These are phyloP conservation scores for Rosa multiflora DNA, from an alignment of 306 rosid species.

Conservation along the genomic window DNA sequence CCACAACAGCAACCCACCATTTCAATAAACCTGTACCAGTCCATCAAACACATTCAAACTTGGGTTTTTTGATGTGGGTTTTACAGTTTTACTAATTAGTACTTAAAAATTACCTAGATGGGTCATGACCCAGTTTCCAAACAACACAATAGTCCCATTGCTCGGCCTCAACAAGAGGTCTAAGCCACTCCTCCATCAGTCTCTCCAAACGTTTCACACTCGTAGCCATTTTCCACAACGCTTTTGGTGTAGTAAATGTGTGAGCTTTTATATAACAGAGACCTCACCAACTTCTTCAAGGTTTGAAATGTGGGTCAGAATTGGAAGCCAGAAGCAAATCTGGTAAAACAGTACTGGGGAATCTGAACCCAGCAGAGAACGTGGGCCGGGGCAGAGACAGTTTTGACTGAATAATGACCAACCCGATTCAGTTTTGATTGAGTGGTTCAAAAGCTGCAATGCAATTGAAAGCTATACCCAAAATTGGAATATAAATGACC, in stretches of 20 bases:
- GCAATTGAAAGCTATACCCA: background rate
- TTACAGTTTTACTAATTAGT: background rate
- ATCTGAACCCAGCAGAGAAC: constrained; percentile 12
- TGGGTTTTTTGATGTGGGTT: background rate
- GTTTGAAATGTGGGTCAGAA: background rate
- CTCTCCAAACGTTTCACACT: constrained; percentile 16
- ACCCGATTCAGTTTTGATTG: constrained; percentile 6
- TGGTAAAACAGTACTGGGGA: background rate
- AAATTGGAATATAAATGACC: background rate
- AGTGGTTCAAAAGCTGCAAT: constrained; percentile 20
- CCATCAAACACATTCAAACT: background rate
- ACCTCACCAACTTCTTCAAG: background rate
- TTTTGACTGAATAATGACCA: constrained; percentile 39
- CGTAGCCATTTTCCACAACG: constrained; percentile 17
- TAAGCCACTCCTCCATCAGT: constrained; percentile 45
- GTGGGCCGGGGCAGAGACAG: background rate
- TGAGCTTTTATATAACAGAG: background rate
- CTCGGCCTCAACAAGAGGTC: constrained; percentile 51
- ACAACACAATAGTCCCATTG: constrained; percentile 69
- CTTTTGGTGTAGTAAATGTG: background rate
- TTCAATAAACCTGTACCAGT: constrained; percentile 53
- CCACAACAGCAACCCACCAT: constrained; percentile 81
- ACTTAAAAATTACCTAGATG: constrained; percentile 34
- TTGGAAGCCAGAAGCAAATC: constrained; percentile 5
- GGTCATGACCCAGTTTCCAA: constrained; percentile 79